phyloP scores from a whole-genome alignment of 2,329 filamentous ascomycete genomes.

The Ophiocordyceps camponoti-rufipedis region DNA sequence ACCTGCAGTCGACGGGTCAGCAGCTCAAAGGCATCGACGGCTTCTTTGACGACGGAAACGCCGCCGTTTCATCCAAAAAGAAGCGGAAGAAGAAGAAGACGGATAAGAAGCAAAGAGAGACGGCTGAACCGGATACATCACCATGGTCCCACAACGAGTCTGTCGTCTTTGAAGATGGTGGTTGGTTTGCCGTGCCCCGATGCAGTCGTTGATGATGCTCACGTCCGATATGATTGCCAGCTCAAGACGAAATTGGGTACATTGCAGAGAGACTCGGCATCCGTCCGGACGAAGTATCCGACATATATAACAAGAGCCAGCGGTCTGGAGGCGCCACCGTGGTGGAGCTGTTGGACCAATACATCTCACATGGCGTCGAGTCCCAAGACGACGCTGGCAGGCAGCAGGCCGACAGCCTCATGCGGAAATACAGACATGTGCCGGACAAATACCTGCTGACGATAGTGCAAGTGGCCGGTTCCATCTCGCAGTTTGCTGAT shows the following conservation, averaged over 20 bases:
- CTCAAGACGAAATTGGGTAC: constrained; percentile 22
- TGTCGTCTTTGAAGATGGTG: not conserved
- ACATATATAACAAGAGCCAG: constrained; percentile 19
- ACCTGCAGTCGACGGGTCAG: constrained; percentile 49
- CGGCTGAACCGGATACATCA: constrained; percentile 4
- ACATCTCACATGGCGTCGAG: constrained; percentile 18
- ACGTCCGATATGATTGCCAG: constrained; percentile 1
- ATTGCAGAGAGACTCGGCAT: constrained; percentile 24
- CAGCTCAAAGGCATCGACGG: constrained; percentile 63
- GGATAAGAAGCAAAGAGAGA: constrained; percentile 8
- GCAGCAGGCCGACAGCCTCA: constrained; percentile 14
- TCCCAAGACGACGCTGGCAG: constrained; percentile 12
- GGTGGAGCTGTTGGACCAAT: constrained; percentile 23
- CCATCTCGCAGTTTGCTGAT: constrained; percentile 14
- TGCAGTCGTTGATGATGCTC: no score
- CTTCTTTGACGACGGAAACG: constrained; percentile 43
- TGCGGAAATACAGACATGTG: constrained; percentile 20
- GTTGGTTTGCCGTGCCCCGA: not conserved
- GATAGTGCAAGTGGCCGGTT: constrained; percentile 20
- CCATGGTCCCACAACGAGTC: not conserved
- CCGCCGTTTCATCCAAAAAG: constrained; percentile 13
- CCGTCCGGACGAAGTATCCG: constrained; percentile 19
- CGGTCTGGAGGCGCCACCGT: constrained; percentile 21
- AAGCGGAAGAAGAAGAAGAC: constrained; percentile 17
- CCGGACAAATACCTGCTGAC: constrained; percentile 23